Evolutionary conservation across 2,329 filamentous ascomycete genomes (phyloP).

Genomic region (Aspergillus felis): DNA sequence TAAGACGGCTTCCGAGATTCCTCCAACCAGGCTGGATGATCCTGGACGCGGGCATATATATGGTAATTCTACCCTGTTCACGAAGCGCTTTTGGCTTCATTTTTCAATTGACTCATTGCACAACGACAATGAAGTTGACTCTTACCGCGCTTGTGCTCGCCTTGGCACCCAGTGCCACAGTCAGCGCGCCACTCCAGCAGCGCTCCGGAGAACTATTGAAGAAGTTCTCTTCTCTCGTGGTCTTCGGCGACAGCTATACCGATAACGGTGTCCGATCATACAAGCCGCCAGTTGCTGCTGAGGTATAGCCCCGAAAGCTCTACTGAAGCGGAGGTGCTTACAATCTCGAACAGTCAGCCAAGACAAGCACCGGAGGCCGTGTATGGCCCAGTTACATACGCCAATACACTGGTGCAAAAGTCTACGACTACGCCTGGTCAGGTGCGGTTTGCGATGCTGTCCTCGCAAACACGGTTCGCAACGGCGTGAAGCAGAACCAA

Average conservation of each 20-base stretch:
- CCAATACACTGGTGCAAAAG: constrained; percentile 48
- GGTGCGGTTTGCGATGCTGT: constrained; percentile 70
- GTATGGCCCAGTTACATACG: constrained; percentile 66
- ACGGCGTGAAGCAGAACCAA: constrained; percentile 55
- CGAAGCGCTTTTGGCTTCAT: neutral
- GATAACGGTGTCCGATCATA: constrained; percentile 49
- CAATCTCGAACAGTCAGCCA: constrained; percentile 31
- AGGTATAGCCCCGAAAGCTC: neutral
- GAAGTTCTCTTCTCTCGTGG: constrained; percentile 60
- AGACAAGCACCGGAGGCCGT: constrained; percentile 61
- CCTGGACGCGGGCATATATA: neutral
- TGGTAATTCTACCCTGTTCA: neutral
- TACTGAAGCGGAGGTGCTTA: neutral
- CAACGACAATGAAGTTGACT: neutral
- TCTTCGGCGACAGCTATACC: constrained; percentile 73
- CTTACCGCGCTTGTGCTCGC: neutral
- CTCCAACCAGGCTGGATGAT: neutral
- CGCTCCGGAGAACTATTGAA: neutral
- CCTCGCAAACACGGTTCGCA: constrained; percentile 50
- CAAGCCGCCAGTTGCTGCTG: neutral
- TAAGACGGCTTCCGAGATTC: neutral
- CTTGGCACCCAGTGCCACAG: too few relatives aligned
- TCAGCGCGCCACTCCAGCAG: neutral
- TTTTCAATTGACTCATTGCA: too few relatives aligned
- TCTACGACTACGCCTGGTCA: constrained; percentile 65